Base-by-base conservation (phyloP, 805 yeast genomes). In the Torulaspora microellipsoides region DNA sequence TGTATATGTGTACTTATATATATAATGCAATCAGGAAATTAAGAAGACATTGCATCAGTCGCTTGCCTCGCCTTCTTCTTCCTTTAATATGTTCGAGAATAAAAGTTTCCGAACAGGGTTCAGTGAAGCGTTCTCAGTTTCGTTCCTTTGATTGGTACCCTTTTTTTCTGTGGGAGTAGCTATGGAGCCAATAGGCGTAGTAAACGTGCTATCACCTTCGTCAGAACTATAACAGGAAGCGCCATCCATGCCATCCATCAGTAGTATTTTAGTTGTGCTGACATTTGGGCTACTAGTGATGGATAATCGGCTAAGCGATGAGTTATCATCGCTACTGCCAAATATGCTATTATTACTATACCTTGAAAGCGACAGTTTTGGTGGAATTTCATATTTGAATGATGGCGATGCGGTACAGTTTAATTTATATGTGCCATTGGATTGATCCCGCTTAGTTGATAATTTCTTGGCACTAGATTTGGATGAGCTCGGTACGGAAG, bases 311-410 rank as follows among this genome's bases (percentile, higher is more conserved):
- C 45, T 48, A 12, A 42, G 42, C 11, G 43, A 42, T 15, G 47
- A 42, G 17, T 40, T 42, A 27, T 48, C 52, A n/a, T 48, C 52
- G 9, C 52, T 46, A 34, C 47, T 49, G 3, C 47, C 46, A 13
- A 43, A 36, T 15, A 40, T 42, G 12, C 34, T 45, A 31, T 43
- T 41, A 31, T 34, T 40, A 17, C 46, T 38, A 34, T 40, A 51
- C 15, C 47, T 41, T 12, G 45, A 38, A 3, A 56, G 47, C 4
- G 60, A 55, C n/a, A 59, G 48, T 29, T 44, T 54, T 23, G 64
- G 64, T 10, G 65, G 64, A 2, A 58, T 55, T n/a, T 57, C 62
- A 15, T 49, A 48, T 34, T 40, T 51, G 40, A 49, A 53, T 11
- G 41, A 29, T 6, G 48, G 44, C 10, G 47, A 38, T 15, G 45